Percentiles rank a stretch among this genome's conserved stretches.
phyloP scores from a whole-genome alignment of 1,284 basidiomycete species.

The Pterula multifida region DNA sequence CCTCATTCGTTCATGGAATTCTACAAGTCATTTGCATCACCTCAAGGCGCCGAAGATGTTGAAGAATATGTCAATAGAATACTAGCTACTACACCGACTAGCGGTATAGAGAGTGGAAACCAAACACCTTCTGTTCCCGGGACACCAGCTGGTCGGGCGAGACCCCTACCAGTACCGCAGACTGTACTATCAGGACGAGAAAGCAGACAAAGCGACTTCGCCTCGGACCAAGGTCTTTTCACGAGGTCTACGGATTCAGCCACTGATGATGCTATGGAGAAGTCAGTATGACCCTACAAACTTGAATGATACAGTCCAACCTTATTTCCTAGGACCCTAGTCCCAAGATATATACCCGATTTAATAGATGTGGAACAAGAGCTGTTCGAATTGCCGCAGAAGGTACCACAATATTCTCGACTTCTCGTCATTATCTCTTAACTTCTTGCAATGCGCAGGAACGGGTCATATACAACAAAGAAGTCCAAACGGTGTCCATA shows the following conservation, averaged over 20 bases:
- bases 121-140: conserved; percentile 61
- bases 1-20: too few species aligned
- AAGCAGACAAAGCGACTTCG: conserved; percentile 56
- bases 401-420: conserved; percentile 30
- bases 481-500: conserved; percentile 76
- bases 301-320: not conserved
- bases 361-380: conserved; percentile 81
- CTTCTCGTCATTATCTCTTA: not conserved
- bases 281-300: conserved; percentile 26
- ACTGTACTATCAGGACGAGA: conserved; percentile 42
- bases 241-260: conserved; percentile 23
- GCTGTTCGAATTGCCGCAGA: conserved; percentile 80
- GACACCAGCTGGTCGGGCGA: conserved; percentile 43
- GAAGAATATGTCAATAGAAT: conserved; percentile 56
- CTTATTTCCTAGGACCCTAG: conserved; percentile 34
- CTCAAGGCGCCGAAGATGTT: conserved; percentile 34
- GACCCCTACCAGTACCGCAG: conserved; percentile 23
- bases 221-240: conserved; percentile 36
- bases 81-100: conserved; percentile 27
- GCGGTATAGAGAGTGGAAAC: conserved; percentile 37
- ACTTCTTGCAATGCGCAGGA: conserved; percentile 34
- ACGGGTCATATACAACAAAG: conserved; percentile 88
- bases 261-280: conserved; percentile 57
- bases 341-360: conserved; percentile 56
- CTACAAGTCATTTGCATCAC: conserved; percentile 8